phyloP scores from a whole-genome alignment of 176 grass and related monocot species.

The Ensete glaucum region DNA sequence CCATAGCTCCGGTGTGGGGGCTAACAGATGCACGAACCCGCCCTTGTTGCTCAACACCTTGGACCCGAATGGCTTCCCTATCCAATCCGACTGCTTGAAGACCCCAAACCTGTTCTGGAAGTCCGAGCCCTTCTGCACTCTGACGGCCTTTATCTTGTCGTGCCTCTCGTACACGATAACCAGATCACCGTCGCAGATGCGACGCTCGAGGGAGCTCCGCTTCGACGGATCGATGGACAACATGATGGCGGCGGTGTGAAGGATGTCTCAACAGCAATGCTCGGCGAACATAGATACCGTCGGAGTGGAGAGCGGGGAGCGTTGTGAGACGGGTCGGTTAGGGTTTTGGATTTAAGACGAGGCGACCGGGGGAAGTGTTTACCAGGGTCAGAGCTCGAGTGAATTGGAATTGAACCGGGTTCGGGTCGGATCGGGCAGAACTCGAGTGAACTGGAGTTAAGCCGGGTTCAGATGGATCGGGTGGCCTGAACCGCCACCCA shows the following conservation, averaged over 20 bases:
- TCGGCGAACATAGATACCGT: too few relatives aligned
- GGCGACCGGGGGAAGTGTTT: too few relatives aligned
- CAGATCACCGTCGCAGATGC: conserved; percentile 58
- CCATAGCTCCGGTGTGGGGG: conserved; percentile 79
- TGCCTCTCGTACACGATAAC: conserved; percentile 80
- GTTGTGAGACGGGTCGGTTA: too few relatives aligned
- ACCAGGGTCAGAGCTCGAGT: too few relatives aligned
- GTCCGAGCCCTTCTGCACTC: conserved; percentile 32
- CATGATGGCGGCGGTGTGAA: conserved; percentile 19
- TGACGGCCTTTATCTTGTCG: conserved; percentile 56
- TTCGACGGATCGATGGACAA: conserved; percentile 28
- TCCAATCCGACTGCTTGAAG: conserved; percentile 74
- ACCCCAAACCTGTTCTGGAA: conserved; percentile 82
- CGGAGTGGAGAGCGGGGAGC: too few relatives aligned
- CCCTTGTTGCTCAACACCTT: conserved; percentile 47
- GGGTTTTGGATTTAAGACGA: too few relatives aligned
- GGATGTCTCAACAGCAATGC: not conserved
- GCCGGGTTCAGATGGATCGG: too few relatives aligned
- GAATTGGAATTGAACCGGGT: too few relatives aligned
- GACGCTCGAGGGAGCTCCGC: conserved; percentile 41
- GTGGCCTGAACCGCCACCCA: too few relatives aligned
- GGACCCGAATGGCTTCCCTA: conserved; percentile 68
- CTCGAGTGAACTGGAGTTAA: too few relatives aligned
- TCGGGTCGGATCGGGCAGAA: too few relatives aligned
- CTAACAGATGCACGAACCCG: conserved; percentile 67